A percentile compares a stretch with the other conserved stretches of the same genome.
phyloP scores from a whole-genome alignment of 1,139 yeast species.

The Nematodospora anomalae region DNA sequence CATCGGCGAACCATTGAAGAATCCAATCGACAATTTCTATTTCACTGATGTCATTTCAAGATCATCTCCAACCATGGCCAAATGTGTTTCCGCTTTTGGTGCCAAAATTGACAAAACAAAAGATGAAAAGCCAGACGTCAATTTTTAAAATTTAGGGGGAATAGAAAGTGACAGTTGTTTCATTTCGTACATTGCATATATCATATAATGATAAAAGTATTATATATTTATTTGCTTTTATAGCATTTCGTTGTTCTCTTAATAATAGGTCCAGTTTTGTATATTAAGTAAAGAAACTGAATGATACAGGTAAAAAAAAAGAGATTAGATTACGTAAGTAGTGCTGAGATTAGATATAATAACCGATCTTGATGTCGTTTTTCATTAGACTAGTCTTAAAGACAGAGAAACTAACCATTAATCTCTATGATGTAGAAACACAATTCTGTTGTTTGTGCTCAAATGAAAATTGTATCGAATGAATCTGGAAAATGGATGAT shows the following conservation, averaged over 20 bases:
- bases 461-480: slow-evolving; percentile 43
- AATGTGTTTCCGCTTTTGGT: slow-evolving; percentile 69
- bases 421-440: too few species aligned
- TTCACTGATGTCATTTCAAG: slow-evolving; percentile 87
- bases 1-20: slow-evolving; percentile 54
- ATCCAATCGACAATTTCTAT: slow-evolving; percentile 80
- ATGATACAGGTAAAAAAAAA: neutral
- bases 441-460: slow-evolving; percentile 39
- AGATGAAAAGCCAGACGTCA: slow-evolving; percentile 49
- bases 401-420: too few species aligned
- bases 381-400: slow-evolving; percentile 45
- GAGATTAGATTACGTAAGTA: too few species aligned
- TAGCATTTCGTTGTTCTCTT: neutral
- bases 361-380: too few species aligned
- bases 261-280: neutral
- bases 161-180: slow-evolving; percentile 1
- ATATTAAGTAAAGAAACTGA: neutral
- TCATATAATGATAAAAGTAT: neutral
- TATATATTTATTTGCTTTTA: neutral
- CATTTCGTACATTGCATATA: neutral
- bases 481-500: slow-evolving; percentile 52
- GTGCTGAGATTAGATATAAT: too few species aligned
- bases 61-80: slow-evolving; percentile 89
- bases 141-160: slow-evolving; percentile 22
- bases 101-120: slow-evolving; percentile 59